Percentiles rank a stretch among this genome's conserved stretches.
Evolutionary conservation across 176 grass and related monocot species (phyloP).

Genomic region (Oryza longistaminata): DNA sequence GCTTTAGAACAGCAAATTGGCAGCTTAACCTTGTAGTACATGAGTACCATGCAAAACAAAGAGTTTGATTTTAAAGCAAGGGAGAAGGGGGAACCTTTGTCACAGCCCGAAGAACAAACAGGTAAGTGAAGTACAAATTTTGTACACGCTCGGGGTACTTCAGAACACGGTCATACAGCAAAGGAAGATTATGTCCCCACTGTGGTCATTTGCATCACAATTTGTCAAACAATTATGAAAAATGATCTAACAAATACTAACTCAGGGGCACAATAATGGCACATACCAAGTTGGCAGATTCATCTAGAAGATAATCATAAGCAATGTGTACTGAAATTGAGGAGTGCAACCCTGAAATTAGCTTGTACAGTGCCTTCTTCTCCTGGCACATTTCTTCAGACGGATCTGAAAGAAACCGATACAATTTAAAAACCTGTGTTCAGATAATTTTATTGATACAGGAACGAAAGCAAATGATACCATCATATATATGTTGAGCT

Average conservation of each 20-base stretch:
- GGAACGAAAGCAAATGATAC: background rate
- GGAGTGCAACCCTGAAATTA: constrained; percentile 95
- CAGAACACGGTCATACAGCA: constrained; percentile 87
- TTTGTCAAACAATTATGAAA: constrained; percentile 20
- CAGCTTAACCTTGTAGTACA: background rate
- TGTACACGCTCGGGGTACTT: constrained; percentile 78
- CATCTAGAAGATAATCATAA: constrained; percentile 75
- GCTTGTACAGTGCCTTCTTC: constrained; percentile 87
- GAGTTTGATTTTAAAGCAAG: background rate
- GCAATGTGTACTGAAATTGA: constrained; percentile 99
- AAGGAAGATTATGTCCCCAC: constrained; percentile 83
- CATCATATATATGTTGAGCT: background rate
- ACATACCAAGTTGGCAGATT: constrained; percentile 65
- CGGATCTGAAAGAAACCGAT: constrained; percentile 65
- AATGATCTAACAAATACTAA: constrained; percentile 9
- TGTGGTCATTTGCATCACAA: constrained; percentile 43
- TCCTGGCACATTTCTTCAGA: constrained; percentile 85
- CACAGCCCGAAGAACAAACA: constrained; percentile 95
- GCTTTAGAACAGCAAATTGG: background rate
- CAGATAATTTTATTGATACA: constrained; percentile 4
- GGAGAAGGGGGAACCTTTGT: constrained; percentile 68
- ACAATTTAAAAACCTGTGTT: background rate
- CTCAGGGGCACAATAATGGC: background rate
- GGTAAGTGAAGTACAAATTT: constrained; percentile 90
- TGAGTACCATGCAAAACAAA: background rate